phyloP scores from a whole-genome alignment of 2,329 filamentous ascomycete genomes.

The Aureobasidium sp. region DNA sequence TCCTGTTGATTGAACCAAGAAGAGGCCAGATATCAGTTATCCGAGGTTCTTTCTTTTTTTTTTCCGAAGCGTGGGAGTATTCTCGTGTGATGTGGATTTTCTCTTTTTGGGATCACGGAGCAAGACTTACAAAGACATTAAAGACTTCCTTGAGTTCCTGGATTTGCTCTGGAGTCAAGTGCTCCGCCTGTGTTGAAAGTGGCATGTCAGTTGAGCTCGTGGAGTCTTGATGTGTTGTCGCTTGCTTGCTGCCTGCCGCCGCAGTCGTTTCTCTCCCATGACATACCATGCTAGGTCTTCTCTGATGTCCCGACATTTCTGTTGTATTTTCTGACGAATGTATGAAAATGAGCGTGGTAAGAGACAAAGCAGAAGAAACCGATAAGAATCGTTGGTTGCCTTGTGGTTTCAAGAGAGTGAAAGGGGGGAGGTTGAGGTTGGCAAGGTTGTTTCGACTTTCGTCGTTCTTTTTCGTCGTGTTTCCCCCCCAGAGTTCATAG shows the following conservation, averaged over 20 bases:
- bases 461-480: slow-evolving; percentile 11
- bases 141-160: slow-evolving; percentile 16
- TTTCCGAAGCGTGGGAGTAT: not conserved
- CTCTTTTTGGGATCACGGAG: not conserved
- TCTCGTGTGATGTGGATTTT: not conserved
- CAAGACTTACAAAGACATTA: slow-evolving; percentile 11
- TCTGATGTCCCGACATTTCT: slow-evolving; percentile 8
- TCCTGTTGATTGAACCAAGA: too few species aligned
- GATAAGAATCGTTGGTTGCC: not conserved
- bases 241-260: not conserved
- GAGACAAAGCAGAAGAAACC: not conserved
- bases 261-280: not conserved
- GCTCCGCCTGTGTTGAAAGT: not conserved
- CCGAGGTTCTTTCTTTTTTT: too few species aligned
- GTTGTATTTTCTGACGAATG: not conserved
- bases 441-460: slow-evolving; percentile 5
- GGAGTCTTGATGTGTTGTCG: too few species aligned
- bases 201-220: not conserved
- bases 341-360: not conserved
- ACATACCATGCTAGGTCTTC: slow-evolving; percentile 15
- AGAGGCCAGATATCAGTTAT: not conserved
- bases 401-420: not conserved
- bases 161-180: slow-evolving; percentile 11
- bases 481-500: not conserved
- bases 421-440: not conserved